These are phyloP conservation scores for Podospora fimiseda DNA, from an alignment of 495 filamentous ascomycete species.

Conservation along the genomic window DNA sequence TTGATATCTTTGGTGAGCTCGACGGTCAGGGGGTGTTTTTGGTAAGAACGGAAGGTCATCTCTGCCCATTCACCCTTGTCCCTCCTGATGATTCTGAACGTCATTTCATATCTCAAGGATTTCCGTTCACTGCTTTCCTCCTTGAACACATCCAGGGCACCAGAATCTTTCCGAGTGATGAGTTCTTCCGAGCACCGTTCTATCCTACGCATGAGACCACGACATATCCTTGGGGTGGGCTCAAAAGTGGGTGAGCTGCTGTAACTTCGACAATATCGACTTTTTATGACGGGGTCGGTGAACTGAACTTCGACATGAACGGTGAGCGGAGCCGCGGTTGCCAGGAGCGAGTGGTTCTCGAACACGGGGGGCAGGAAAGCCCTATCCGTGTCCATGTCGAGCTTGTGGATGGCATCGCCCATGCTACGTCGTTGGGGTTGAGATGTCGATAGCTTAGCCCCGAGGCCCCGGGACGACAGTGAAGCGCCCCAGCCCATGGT, in stretches of 20 bases:
- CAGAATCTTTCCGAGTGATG: slow-evolving; percentile 42
- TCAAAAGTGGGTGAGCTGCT: slow-evolving; percentile 33
- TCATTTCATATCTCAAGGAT: slow-evolving; percentile 38
- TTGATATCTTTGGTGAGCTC: slow-evolving; percentile 37
- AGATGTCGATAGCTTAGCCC: slow-evolving; percentile 1
- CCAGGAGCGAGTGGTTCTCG: slow-evolving; percentile 13
- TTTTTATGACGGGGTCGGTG: slow-evolving; percentile 35
- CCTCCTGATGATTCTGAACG: slow-evolving; percentile 33
- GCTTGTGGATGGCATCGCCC: slow-evolving; percentile 22
- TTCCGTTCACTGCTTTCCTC: slow-evolving; percentile 32
- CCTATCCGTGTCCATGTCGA: slow-evolving; percentile 23
- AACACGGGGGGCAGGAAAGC: slow-evolving; percentile 20
- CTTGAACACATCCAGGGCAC: slow-evolving; percentile 33
- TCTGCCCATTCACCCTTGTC: slow-evolving; percentile 38
- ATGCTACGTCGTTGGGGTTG: slow-evolving; percentile 13
- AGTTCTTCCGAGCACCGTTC: slow-evolving; percentile 44
- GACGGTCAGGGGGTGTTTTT: slow-evolving; percentile 37
- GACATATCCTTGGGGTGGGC: slow-evolving; percentile 34
- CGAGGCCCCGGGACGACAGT: slow-evolving; percentile 12
- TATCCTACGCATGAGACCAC: slow-evolving; percentile 39
- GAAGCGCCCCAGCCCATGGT: slow-evolving; percentile 29
- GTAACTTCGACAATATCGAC: slow-evolving; percentile 35
- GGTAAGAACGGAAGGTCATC: slow-evolving; percentile 38
- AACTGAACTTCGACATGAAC: slow-evolving; percentile 41
- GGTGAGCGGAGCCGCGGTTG: slow-evolving; percentile 17